Conservation (phyloP, 768 basidiomycete genomes). For the Thelephora aurantiotincta region DNA sequence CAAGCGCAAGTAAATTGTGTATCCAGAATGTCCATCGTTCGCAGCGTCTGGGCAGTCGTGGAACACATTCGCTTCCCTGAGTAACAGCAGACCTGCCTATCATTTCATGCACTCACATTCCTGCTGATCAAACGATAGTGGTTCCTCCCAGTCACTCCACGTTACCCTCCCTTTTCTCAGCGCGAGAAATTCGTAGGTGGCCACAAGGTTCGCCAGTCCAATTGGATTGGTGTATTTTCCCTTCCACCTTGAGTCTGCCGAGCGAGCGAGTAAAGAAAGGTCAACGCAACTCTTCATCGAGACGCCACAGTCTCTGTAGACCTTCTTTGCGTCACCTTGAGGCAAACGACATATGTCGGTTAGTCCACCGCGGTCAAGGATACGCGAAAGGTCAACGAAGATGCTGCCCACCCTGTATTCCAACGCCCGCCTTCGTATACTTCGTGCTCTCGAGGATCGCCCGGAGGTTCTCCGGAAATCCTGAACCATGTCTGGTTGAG, state of each 20-base stretch:
- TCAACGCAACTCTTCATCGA: constrained; percentile 45
- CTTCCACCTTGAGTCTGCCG: constrained; percentile 59
- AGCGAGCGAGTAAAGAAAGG: constrained; percentile 51
- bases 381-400: neutral
- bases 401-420: constrained; percentile 40
- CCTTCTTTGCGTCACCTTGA: constrained; percentile 54
- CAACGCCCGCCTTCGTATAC: constrained; percentile 60
- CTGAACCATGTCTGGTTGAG: constrained; percentile 1
- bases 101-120: constrained; percentile 49
- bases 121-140: constrained; percentile 30
- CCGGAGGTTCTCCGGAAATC: constrained; percentile 23
- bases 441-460: constrained; percentile 35
- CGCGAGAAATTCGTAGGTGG: constrained; percentile 36
- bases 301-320: constrained; percentile 32
- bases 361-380: neutral
- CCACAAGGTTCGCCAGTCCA: constrained; percentile 52
- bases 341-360: neutral
- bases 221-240: constrained; percentile 47
- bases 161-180: constrained; percentile 47
- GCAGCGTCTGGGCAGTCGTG: constrained; percentile 37
- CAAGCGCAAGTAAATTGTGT: constrained; percentile 35
- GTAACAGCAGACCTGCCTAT: neutral
- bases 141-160: constrained; percentile 56
- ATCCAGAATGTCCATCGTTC: constrained; percentile 59
- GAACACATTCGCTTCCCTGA: constrained; percentile 6